phyloP scores from a whole-genome alignment of 208 protist genomes.

The Acanthamoeba culbertsoni region DNA sequence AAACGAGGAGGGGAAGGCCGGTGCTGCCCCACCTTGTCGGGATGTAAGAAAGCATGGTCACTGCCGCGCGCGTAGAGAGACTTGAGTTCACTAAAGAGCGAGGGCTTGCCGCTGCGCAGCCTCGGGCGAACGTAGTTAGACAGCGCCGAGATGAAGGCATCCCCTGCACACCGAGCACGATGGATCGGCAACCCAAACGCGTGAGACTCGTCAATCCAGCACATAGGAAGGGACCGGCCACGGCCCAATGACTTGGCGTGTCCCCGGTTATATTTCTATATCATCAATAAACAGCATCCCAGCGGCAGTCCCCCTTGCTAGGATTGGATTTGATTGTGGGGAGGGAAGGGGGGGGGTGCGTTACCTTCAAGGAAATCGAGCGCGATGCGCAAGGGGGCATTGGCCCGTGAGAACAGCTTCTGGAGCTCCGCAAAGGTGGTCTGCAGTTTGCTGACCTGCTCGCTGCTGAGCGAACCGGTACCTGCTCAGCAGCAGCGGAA shows the following conservation, averaged over 20 bases:
- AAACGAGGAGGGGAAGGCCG: background rate
- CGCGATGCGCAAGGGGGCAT: background rate
- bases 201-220: too few relatives aligned
- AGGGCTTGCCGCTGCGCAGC: constrained; percentile 22
- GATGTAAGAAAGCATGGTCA: background rate
- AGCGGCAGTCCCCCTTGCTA: too few relatives aligned
- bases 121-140: constrained; percentile 14
- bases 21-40: background rate
- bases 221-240: too few relatives aligned
- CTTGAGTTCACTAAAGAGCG: constrained; percentile 34
- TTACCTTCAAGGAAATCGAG: constrained; percentile 25
- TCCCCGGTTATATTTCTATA: too few relatives aligned
- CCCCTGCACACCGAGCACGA: background rate
- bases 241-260: too few relatives aligned
- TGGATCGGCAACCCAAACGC: too few relatives aligned
- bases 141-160: constrained; percentile 8
- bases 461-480: background rate
- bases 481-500: too few relatives aligned
- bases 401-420: background rate
- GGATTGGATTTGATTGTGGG: background rate
- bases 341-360: background rate
- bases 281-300: too few relatives aligned
- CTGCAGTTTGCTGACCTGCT: background rate
- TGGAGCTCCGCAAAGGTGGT: background rate
- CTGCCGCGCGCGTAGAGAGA: background rate